A percentile compares a stretch with the other conserved stretches of the same genome.
phyloP scores from a whole-genome alignment of 176 grass and related monocot species.

The Guadua angustifolia region DNA sequence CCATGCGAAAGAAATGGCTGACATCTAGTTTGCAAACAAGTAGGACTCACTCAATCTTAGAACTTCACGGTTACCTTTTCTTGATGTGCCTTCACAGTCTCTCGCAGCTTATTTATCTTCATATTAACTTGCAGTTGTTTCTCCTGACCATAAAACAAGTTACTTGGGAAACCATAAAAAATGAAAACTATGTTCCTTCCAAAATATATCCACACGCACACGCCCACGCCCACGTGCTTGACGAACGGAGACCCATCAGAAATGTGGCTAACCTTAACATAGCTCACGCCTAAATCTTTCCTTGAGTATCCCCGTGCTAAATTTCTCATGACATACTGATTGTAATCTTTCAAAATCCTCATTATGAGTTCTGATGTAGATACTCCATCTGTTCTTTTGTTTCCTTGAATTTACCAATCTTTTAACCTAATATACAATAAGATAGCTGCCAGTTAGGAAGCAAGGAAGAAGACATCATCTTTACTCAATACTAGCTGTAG shows the following conservation, averaged over 20 bases:
- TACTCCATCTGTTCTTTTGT: conserved; percentile 85
- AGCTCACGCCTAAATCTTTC: conserved; percentile 95
- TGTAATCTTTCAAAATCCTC: conserved; percentile 98
- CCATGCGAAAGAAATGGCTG: neutral
- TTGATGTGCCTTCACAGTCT: conserved; percentile 90
- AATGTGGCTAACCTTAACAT: conserved; percentile 78
- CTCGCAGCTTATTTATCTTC: conserved; percentile 88
- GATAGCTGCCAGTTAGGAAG: conserved; percentile 4
- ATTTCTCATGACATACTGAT: conserved; percentile 97
- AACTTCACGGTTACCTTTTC: conserved; percentile 62
- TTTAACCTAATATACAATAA: conserved; percentile 67
- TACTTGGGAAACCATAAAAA: conserved; percentile 12
- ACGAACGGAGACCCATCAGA: neutral
- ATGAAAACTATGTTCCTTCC: neutral
- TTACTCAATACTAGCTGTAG: neutral
- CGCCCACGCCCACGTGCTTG: no score
- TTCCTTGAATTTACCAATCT: conserved; percentile 96
- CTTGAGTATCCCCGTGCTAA: conserved; percentile 91
- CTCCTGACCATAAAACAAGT: conserved; percentile 60
- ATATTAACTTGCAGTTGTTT: conserved; percentile 97
- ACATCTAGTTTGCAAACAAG: neutral
- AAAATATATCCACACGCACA: neutral
- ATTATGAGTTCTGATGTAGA: conserved; percentile 99
- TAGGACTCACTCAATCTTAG: neutral
- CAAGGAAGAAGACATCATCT: conserved; percentile 4